Evolutionary conservation across 2,329 filamentous ascomycete species (phyloP).

Genomic region (Exophiala calicioides): DNA sequence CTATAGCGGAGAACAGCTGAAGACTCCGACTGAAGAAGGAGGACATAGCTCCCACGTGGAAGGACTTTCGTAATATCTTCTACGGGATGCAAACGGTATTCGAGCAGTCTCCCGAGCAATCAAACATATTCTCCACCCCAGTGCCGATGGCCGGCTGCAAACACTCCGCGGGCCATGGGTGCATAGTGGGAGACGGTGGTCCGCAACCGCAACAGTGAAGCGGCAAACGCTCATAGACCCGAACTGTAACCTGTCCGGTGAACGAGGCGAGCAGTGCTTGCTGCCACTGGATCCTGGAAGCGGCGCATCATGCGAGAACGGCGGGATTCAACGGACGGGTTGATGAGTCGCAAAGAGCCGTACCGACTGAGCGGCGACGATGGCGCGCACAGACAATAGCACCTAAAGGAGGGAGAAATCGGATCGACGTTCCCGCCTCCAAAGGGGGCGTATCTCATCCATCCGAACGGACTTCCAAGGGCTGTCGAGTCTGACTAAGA

Average conservation of each 20-base stretch:
- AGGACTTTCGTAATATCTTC: conserved; percentile 11
- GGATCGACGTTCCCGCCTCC: too few relatives aligned
- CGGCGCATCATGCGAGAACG: not conserved
- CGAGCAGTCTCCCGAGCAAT: conserved; percentile 24
- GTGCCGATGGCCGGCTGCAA: conserved; percentile 10
- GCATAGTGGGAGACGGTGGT: conserved; percentile 1
- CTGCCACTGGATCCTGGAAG: not conserved
- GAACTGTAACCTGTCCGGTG: not conserved
- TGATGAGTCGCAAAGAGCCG: not conserved
- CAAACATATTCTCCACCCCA: conserved; percentile 25
- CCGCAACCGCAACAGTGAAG: too few relatives aligned
- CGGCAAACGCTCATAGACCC: not conserved
- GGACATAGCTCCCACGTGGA: conserved; percentile 21
- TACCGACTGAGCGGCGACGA: not conserved
- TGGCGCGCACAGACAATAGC: too few relatives aligned
- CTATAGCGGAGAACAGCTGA: conserved; percentile 19
- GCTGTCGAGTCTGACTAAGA: too few relatives aligned
- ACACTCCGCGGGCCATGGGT: conserved; percentile 15
- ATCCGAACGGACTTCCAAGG: too few relatives aligned
- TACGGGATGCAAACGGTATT: conserved; percentile 14
- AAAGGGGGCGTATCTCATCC: too few relatives aligned
- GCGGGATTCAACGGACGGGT: not conserved
- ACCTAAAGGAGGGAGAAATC: too few relatives aligned
- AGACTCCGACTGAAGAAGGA: conserved; percentile 10
- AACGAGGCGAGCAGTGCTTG: not conserved